Base-by-base conservation (phyloP, 352 stramenopile genomes). In the Globisporangium rhizosaccharum region DNA sequence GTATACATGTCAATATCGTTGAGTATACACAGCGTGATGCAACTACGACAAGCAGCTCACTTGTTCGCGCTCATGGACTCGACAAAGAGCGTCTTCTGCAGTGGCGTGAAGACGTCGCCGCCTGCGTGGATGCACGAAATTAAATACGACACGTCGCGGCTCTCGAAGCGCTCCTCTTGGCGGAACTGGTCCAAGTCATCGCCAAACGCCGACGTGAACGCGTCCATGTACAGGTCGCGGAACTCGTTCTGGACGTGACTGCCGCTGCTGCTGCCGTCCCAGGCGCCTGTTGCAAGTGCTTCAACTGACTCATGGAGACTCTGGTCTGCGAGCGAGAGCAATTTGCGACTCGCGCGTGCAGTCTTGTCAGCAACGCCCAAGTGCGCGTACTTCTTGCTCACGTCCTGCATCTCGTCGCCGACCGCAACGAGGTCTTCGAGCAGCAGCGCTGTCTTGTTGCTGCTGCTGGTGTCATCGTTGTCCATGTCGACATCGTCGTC, bases 91-190 rank as follows among this genome's bases (percentile, higher is more conserved):
- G 83, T 85, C 59, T 94, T 85, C 61, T 95, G 83, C 45, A 93
- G 66, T 17, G 83, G 82, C 26, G 83, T 77, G 64, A 92, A 93
- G 51, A 93, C 70, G 68, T 95, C 84, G 50, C 70, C 82, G 28
- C 84, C 81, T 11, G 79, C 73, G 53, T 92, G 77, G 63, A 95
- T 93, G 61, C 83, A 90, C 44, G 82, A 90, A 66, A 95, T 92
- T 85, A 95, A 90, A 88, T 90, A 92, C 47, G 69, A 76, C 64
- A 95, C 86, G 67, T 95, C 86, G 59, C 87, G 91, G 63, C 72
- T 89, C 55, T 92, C 81, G 62, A 95, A 95, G 66, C 75, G 71
- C 58, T 93, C 84, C 62, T 95, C 86, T 63, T 88, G 86, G 33
- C 86, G 86, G 63, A 93, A 93, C 57, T 85, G 70, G 63, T 95